Evolutionary conservation across 306 rosid species (phyloP).

Genomic region (Herpetospermum pedunculosum): DNA sequence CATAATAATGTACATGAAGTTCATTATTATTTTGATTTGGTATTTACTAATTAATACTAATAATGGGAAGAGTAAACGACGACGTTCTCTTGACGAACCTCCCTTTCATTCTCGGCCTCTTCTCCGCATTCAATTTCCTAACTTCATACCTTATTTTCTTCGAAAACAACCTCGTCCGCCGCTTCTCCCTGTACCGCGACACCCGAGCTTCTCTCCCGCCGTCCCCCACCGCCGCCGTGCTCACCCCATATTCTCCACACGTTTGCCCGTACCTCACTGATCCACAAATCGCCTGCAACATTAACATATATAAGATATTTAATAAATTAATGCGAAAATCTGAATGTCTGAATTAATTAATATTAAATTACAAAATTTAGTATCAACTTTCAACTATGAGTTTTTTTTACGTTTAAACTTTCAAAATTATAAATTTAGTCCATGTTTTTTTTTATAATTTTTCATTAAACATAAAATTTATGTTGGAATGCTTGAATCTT

Average conservation of each 20-base stretch:
- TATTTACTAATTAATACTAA: neutral
- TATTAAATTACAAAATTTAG: too few species aligned
- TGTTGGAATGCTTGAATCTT: too few species aligned
- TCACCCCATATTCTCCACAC: constrained; percentile 32
- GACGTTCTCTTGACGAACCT: constrained; percentile 82
- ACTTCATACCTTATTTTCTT: constrained; percentile 97
- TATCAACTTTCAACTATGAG: too few species aligned
- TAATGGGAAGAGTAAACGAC: constrained; percentile 20
- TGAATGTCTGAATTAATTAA: too few species aligned
- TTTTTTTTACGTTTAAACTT: too few species aligned
- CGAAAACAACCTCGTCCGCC: constrained; percentile 73
- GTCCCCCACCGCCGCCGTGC: constrained; percentile 26
- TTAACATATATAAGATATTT: too few species aligned
- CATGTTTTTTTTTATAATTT: too few species aligned
- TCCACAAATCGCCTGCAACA: constrained; percentile 30
- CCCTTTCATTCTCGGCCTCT: constrained; percentile 96
- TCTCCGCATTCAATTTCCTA: constrained; percentile 89
- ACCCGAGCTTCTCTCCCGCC: constrained; percentile 88
- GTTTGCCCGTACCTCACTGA: constrained; percentile 13
- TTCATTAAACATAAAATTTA: too few species aligned
- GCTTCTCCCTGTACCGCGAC: constrained; percentile 77
- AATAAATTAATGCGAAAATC: too few species aligned
- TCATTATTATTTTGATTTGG: neutral
- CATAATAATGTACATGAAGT: neutral
- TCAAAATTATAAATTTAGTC: too few species aligned